A percentile compares a stretch with the other conserved stretches of the same genome.
Evolutionary conservation across 2,329 filamentous ascomycete genomes (phyloP).

Genomic region (Cryoendolithus antarcticus): DNA sequence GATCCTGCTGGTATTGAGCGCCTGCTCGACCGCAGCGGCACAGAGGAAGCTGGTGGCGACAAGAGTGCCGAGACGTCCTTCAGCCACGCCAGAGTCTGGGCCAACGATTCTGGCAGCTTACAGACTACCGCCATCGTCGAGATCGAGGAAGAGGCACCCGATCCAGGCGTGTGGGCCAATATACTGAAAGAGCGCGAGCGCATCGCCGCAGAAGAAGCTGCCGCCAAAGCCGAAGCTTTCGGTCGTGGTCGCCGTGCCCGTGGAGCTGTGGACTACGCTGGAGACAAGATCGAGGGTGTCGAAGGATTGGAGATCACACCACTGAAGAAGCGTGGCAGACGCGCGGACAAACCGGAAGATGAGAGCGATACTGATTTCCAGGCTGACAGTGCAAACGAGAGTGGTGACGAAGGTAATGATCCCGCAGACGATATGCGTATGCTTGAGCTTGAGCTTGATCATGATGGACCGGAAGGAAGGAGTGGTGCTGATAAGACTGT

Average conservation of each 20-base stretch:
- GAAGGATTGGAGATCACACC: constrained; percentile 17
- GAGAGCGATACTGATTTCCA: constrained; percentile 41
- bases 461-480: too few species aligned
- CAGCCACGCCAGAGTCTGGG: constrained; percentile 84
- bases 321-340: constrained; percentile 16
- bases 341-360: constrained; percentile 21
- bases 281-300: constrained; percentile 16
- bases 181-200: constrained; percentile 76
- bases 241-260: constrained; percentile 73
- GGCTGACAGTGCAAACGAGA: constrained; percentile 26
- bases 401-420: constrained; percentile 17
- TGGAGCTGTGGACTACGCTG: constrained; percentile 39
- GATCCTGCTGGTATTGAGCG: constrained; percentile 74
- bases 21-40: constrained; percentile 70
- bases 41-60: constrained; percentile 57
- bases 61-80: constrained; percentile 66
- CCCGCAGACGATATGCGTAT: constrained; percentile 11
- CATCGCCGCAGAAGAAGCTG: constrained; percentile 60
- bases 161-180: constrained; percentile 72
- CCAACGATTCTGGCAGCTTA: constrained; percentile 61
- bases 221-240: constrained; percentile 57
- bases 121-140: constrained; percentile 33
- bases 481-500: constrained; percentile 16
- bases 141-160: constrained; percentile 40
- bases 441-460: constrained; percentile 4